Evolutionary conservation across 2,329 filamentous ascomycete species (phyloP).

Genomic region (Cladosporium sp.): DNA sequence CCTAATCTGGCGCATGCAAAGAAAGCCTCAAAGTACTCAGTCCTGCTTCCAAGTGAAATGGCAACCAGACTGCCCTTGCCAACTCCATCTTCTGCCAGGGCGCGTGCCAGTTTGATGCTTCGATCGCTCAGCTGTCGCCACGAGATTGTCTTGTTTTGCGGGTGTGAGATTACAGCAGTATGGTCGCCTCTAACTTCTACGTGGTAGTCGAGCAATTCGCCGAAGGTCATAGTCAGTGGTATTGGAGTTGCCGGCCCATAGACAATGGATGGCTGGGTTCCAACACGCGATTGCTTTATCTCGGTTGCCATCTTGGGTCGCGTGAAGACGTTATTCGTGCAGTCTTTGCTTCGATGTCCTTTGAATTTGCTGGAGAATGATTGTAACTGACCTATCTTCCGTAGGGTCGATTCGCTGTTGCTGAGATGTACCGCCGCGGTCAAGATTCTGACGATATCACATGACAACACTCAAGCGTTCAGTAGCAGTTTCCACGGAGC

Average conservation of each 20-base stretch:
- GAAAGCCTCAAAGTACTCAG: conserved; percentile 38
- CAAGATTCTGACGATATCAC: neutral
- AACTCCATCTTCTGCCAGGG: conserved; percentile 34
- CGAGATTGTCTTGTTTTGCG: conserved; percentile 28
- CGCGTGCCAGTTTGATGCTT: conserved; percentile 32
- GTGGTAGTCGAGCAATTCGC: conserved; percentile 34
- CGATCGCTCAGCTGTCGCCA: conserved; percentile 32
- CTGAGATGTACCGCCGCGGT: neutral
- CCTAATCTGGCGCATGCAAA: conserved; percentile 38
- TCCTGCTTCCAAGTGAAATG: conserved; percentile 35
- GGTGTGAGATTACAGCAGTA: conserved; percentile 34
- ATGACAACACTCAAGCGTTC: neutral
- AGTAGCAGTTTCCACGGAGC: neutral
- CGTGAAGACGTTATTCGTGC: neutral
- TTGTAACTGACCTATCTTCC: neutral
- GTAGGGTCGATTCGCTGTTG: neutral
- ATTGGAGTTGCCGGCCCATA: conserved; percentile 33
- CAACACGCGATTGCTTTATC: conserved; percentile 22
- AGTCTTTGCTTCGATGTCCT: neutral
- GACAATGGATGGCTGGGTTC: conserved; percentile 32
- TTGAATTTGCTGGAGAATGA: neutral
- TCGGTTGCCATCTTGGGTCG: conserved; percentile 20
- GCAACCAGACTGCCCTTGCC: conserved; percentile 35
- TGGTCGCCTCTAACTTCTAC: conserved; percentile 31
- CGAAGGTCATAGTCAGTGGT: conserved; percentile 36